Evolutionary conservation across 2,329 filamentous ascomycete genomes (phyloP), one percentile per base, ranked within the genome.

Genomic region (Colletotrichum siamense): DNA sequence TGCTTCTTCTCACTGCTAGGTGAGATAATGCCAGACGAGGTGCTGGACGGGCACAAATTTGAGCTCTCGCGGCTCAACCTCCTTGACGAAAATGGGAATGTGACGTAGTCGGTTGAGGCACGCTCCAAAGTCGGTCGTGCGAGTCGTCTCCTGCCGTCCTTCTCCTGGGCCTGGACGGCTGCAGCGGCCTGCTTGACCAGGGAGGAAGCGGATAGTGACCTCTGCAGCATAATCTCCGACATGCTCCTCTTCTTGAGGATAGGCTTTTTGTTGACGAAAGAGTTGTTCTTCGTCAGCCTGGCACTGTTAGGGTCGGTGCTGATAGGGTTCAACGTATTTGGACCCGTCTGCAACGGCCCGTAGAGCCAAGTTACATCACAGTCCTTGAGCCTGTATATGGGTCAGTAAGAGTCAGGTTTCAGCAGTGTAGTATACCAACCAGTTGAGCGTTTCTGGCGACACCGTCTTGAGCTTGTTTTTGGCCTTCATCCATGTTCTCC

Each of bases 281-380:
- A 96, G 79, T 88, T 87, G 6, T 87, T 87, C 79, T 91, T 89
- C 32, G 89, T 91, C 18, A 91, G 75, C 18, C 85, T 83, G 6
- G 85, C 83, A 77, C 87, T 89, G 28, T 76, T 79, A 15, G 82
- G 78, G 78, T 82, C 28, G 82, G 85, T 86, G 69, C 86, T 84
- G 8, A 87, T 81, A 80, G 88, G 77, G 73, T 91, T 88, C 15
- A 91, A 83, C 30, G 89, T 91, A 71, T 89, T 91, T 6, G 89
- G 88, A 26, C 94, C 93, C 1, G 94, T 94, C 83, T 98, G 96
- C 65, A 98, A 86, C 15, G 97, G 97, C 0, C 97, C 97, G 82
- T 99, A 99, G 1, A 99, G 89, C 97, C 96, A 99, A 62, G 96
- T 98, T 36, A 98, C 96, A 84, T 99, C 96, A 83, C 95, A 97